Evolutionary conservation across 2,329 filamentous ascomycete genomes (phyloP).

Genomic region (Apiospora hydei): DNA sequence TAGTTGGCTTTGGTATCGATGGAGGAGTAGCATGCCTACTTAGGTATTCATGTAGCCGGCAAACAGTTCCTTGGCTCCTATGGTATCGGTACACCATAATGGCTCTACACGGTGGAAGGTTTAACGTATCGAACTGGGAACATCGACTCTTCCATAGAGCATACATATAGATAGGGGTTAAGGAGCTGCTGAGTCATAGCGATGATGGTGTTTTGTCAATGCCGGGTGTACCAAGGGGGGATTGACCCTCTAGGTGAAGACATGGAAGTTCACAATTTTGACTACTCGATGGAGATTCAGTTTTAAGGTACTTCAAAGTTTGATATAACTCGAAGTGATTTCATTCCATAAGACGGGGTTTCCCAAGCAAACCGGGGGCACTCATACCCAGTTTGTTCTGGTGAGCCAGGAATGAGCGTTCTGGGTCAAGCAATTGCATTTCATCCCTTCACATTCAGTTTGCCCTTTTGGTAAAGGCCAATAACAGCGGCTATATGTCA

Average conservation of each 20-base stretch:
- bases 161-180: not conserved
- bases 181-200: not conserved
- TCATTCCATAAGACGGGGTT: not conserved
- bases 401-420: not conserved
- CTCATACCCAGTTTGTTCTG: not conserved
- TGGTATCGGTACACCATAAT: too few relatives aligned
- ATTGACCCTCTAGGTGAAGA: not conserved
- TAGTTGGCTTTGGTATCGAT: not conserved
- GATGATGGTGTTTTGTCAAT: too few relatives aligned
- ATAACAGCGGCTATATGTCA: not conserved
- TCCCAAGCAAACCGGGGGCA: not conserved
- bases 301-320: not conserved
- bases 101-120: not conserved
- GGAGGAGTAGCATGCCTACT: not conserved
- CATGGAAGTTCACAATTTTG: not conserved
- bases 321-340: not conserved
- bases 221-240: not conserved
- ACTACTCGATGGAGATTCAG: too few relatives aligned
- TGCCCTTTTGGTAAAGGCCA: not conserved
- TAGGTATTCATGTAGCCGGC: not conserved
- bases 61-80: not conserved
- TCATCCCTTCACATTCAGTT: not conserved
- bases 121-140: too few relatives aligned
- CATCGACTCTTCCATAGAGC: not conserved
- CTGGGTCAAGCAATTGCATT: not conserved